These are phyloP conservation scores for Passiflora organensis DNA, from an alignment of 345 rosid genomes.

Conservation along the genomic window DNA sequence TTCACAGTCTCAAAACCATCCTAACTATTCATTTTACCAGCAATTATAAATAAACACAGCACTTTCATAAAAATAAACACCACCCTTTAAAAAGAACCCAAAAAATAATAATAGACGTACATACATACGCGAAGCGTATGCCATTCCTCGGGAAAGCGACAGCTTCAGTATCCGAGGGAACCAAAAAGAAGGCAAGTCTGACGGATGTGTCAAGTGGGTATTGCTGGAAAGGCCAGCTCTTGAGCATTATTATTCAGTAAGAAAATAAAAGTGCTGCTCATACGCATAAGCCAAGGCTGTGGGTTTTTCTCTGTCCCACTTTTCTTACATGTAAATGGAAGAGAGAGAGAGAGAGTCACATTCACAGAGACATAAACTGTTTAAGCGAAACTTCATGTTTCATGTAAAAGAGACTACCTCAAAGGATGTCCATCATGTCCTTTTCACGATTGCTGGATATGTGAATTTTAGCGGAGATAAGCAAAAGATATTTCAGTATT, in stretches of 20 bases:
- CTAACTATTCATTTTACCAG: background rate
- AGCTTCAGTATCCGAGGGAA: conserved; percentile 11
- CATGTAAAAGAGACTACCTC: conserved; percentile 1
- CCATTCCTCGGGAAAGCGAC: conserved; percentile 38
- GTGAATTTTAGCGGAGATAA: no score
- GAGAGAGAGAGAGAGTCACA: background rate
- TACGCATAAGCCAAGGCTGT: conserved; percentile 8
- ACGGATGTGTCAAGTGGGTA: conserved; percentile 28
- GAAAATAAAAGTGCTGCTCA: background rate
- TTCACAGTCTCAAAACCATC: conserved; percentile 37
- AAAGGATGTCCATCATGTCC: no score
- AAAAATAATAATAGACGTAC: background rate
- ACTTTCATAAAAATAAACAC: background rate
- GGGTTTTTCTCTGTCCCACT: background rate
- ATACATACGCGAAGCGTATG: background rate
- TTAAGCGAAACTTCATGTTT: conserved; percentile 1
- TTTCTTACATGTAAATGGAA: conserved; percentile 11
- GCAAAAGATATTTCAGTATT: no score
- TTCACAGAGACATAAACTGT: background rate
- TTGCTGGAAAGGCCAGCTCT: conserved; percentile 38
- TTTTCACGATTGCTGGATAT: no score
- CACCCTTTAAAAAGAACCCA: background rate
- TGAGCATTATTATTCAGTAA: conserved; percentile 29
- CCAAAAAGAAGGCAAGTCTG: background rate
- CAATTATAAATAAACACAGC: background rate